Evolutionary conservation across 2,329 filamentous ascomycete species (phyloP), one percentile per base, ranked within the genome.

Genomic region (Magnaporthiopsis rhizophila): DNA sequence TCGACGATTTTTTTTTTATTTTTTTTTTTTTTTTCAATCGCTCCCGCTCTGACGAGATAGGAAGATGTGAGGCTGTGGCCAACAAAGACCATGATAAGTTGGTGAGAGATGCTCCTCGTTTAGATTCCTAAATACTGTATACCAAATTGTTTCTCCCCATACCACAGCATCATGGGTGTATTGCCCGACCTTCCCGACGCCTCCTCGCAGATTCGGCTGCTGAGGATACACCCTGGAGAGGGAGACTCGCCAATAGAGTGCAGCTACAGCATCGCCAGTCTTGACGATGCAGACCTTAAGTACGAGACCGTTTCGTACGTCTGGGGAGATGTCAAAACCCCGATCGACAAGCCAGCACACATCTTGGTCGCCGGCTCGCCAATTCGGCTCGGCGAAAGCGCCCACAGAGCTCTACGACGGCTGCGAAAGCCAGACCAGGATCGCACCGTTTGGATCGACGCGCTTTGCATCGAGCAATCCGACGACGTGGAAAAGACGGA

Each of bases 381-480:
- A 4, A 21, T 53, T 11, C 45, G 9, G n/a, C 18, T 24, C 21
- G 45, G 45, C 45, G n/a, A 24, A 53, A 53, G 21, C 45, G 45
- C 21, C 18, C 21, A 53, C 21, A 13, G 7, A 24, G 45, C 18
- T 11, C 8, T 24, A 11, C 21, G 45, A 2, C 45, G 21, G 45
- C 6, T 53, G 2, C 45, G 45, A 53, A 53, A 24, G 2, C 18
- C 45, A 11, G 45, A 53, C 8, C 12, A 24, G 3, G 7, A 3
- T 6, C 45, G 21, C 45, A 24, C n/a, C 45, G 24, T 69, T 34
- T 69, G 67, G 67, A 62, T 68, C 58, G 67, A 69, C 50, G 65
- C 66, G 21, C 62, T 69, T 3, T 69, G 67, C 63, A 67, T 68
- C 67, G 65, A 69, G 60, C 67, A 68, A 58, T 15, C 32, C 24